phyloP scores from a whole-genome alignment of 2,329 filamentous ascomycete species.

The Xylaria sp. region DNA sequence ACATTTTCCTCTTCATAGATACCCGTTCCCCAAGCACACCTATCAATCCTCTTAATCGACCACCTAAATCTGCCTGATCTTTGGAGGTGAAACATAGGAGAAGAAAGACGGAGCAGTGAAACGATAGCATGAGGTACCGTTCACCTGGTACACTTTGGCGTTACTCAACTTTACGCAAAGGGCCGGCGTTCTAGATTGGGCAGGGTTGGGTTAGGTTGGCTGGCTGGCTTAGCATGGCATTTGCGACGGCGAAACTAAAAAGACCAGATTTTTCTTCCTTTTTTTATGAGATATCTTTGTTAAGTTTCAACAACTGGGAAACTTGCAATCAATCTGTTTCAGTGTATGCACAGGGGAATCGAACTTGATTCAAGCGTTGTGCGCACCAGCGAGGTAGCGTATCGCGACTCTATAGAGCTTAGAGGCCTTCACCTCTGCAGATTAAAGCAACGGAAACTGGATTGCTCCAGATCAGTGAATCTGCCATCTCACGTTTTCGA shows the following conservation, averaged over 20 bases:
- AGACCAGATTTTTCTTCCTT: conserved; percentile 23
- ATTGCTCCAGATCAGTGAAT: conserved; percentile 11
- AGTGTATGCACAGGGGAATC: conserved; percentile 22
- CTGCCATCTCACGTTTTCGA: background rate
- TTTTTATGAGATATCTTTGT: conserved; percentile 37
- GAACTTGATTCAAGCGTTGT: conserved; percentile 21
- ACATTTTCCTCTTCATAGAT: conserved; percentile 60
- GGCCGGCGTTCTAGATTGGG: conserved; percentile 46
- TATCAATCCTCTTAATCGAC: conserved; percentile 62
- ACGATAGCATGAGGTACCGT: conserved; percentile 41
- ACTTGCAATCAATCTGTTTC: conserved; percentile 36
- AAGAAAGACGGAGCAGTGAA: conserved; percentile 31
- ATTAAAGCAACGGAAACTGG: conserved; percentile 4
- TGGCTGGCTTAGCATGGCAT: conserved; percentile 35
- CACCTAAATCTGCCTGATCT: conserved; percentile 38
- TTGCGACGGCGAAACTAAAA: conserved; percentile 37
- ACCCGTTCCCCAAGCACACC: conserved; percentile 83
- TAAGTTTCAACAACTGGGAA: conserved; percentile 46
- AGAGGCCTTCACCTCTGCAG: background rate
- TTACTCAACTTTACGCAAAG: conserved; percentile 53
- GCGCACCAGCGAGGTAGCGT: conserved; percentile 8
- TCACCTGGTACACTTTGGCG: conserved; percentile 49
- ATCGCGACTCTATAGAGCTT: background rate
- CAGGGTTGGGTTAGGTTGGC: conserved; percentile 27
- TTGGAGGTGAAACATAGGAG: conserved; percentile 28